Conservation (phyloP, 164 flowering plant genomes). For the Berberis thunbergii region DNA sequence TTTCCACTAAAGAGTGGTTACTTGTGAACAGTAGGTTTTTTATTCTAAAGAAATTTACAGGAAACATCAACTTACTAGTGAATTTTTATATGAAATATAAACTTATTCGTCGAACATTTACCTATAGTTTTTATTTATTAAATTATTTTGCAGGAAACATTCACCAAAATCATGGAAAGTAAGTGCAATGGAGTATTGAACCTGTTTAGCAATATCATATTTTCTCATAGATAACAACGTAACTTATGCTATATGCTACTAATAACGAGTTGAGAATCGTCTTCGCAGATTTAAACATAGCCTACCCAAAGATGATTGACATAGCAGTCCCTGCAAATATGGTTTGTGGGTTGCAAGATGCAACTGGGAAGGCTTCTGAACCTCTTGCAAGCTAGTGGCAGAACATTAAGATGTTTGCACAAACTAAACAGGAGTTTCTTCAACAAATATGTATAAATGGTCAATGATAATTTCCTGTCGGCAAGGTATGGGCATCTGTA, state of each 20-base stretch:
- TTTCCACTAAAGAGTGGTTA: no score
- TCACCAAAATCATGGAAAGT: slow-evolving; percentile 83
- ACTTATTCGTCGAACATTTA: neutral
- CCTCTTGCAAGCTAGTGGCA: slow-evolving; percentile 4
- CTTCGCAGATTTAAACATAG: slow-evolving; percentile 61
- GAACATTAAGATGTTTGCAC: neutral
- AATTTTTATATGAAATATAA: neutral
- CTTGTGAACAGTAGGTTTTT: no score
- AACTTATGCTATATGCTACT: neutral
- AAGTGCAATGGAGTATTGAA: slow-evolving; percentile 22
- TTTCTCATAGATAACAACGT: neutral
- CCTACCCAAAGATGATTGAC: slow-evolving; percentile 93
- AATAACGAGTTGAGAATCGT: neutral
- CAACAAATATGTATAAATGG: neutral
- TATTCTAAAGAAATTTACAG: no score
- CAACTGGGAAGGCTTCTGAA: slow-evolving; percentile 16
- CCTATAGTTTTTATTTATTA: neutral
- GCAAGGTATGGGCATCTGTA: no score
- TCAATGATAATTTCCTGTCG: neutral
- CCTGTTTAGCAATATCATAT: neutral
- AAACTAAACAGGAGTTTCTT: neutral
- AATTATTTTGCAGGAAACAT: slow-evolving; percentile 54
- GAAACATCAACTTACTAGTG: neutral
- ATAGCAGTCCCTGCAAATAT: slow-evolving; percentile 88
- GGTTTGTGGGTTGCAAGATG: slow-evolving; percentile 87